Evolutionary conservation across 2,329 filamentous ascomycete species (phyloP).

Genomic region (Botrytis pseudocinerea): DNA sequence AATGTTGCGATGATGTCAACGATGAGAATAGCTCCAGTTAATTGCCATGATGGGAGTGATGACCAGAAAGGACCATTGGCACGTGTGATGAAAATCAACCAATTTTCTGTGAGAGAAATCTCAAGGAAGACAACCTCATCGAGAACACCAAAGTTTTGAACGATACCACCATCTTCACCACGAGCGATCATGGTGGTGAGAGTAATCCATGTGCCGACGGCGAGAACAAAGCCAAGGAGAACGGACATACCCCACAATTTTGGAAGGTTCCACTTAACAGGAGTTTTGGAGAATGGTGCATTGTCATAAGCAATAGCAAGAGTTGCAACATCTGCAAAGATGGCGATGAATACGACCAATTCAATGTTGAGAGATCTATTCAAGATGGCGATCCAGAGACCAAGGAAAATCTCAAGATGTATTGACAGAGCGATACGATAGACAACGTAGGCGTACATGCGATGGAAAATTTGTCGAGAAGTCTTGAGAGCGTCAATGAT

Average conservation of each 20-base stretch:
- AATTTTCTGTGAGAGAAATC: slow-evolving; percentile 90
- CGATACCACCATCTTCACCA: slow-evolving; percentile 74
- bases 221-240: slow-evolving; percentile 77
- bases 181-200: slow-evolving; percentile 78
- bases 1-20: slow-evolving; percentile 84
- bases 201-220: slow-evolving; percentile 83
- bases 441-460: slow-evolving; percentile 94
- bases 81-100: slow-evolving; percentile 95
- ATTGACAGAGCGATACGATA: slow-evolving; percentile 92
- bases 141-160: slow-evolving; percentile 82
- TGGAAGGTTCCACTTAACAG: slow-evolving; percentile 93
- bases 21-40: slow-evolving; percentile 72
- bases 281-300: slow-evolving; percentile 79
- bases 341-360: slow-evolving; percentile 89
- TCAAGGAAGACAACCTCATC: slow-evolving; percentile 86
- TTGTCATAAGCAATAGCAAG: slow-evolving; percentile 93
- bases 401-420: slow-evolving; percentile 88
- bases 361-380: slow-evolving; percentile 83
- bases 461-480: slow-evolving; percentile 92
- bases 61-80: slow-evolving; percentile 92
- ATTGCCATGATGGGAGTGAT: slow-evolving; percentile 83
- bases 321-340: slow-evolving; percentile 91
- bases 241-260: slow-evolving; percentile 94
- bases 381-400: slow-evolving; percentile 86
- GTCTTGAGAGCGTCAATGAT: slow-evolving; percentile 94